Conservation (phyloP, 1,284 basidiomycete species). For the Cutaneotrichosporon spelunceum region DNA sequence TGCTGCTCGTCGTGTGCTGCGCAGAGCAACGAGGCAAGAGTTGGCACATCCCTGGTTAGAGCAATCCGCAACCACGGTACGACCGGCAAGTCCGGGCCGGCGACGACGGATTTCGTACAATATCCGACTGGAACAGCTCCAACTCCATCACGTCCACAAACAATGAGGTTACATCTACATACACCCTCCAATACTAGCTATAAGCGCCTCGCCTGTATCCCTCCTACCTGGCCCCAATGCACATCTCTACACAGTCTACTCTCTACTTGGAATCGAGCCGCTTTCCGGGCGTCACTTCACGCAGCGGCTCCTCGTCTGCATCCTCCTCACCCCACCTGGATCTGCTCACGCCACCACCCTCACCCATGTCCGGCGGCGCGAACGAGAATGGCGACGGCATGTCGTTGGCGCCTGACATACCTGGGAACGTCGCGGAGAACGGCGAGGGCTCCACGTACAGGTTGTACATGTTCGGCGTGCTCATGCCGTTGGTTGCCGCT, state of each 20-base stretch:
- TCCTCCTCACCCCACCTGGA: not conserved
- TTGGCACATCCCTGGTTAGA: no score
- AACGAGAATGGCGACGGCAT: slow-evolving; percentile 5
- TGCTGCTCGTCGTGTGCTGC: not conserved
- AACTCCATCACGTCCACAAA: no score
- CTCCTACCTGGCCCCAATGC: not conserved
- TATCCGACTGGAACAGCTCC: no score
- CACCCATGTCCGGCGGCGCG: not conserved
- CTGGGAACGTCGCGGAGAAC: not conserved
- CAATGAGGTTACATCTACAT: not conserved
- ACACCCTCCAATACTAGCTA: not conserved
- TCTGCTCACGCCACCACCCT: not conserved
- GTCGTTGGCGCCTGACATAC: not conserved
- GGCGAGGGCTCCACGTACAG: not conserved
- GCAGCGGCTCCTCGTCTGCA: not conserved
- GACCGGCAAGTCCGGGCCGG: not conserved
- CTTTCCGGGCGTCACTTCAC: not conserved
- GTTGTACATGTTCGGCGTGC: not conserved
- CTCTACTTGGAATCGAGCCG: not conserved
- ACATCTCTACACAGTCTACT: not conserved
- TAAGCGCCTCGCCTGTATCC: not conserved
- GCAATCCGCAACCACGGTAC: no score
- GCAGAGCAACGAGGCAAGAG: not conserved
- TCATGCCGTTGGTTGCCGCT: not conserved
- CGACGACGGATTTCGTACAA: not conserved